Evolutionary conservation across 768 basidiomycete species (phyloP).

Genomic region (Agrocybe praecox): DNA sequence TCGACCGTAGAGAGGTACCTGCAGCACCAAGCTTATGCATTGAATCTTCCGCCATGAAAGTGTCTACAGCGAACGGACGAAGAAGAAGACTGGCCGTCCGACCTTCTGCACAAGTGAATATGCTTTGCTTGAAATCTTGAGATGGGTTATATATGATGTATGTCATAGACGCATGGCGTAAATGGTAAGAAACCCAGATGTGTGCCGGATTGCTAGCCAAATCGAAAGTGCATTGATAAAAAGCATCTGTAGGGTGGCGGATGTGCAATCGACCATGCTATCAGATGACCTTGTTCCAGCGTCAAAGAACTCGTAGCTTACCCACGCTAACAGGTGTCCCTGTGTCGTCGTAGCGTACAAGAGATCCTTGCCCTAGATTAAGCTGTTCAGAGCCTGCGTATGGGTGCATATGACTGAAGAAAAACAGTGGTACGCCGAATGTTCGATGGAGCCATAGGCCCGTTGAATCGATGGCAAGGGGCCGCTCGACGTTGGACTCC

Average conservation of each 20-base stretch:
- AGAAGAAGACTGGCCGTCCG: background rate
- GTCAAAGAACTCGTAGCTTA: too few relatives aligned
- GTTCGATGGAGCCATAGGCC: background rate
- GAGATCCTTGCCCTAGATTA: background rate
- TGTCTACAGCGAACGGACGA: conserved; percentile 15
- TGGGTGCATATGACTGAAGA: background rate
- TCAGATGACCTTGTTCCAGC: too few relatives aligned
- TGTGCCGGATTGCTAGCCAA: background rate
- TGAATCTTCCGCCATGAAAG: conserved; percentile 8
- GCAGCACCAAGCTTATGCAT: conserved; percentile 1
- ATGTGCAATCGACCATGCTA: background rate
- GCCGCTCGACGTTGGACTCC: background rate
- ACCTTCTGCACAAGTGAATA: background rate
- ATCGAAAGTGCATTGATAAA: background rate
- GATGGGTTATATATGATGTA: conserved; percentile 6
- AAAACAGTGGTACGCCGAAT: background rate
- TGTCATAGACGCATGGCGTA: background rate
- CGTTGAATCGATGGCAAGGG: background rate
- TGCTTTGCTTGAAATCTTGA: background rate
- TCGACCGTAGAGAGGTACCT: background rate
- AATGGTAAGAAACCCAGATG: conserved; percentile 8
- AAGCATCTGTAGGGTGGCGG: too few relatives aligned
- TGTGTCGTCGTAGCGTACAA: background rate
- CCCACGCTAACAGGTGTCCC: background rate
- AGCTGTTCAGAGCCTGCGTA: background rate